Evolutionary conservation across 257 asterid species (phyloP).

Genomic region (Solanum bulbocastanum): DNA sequence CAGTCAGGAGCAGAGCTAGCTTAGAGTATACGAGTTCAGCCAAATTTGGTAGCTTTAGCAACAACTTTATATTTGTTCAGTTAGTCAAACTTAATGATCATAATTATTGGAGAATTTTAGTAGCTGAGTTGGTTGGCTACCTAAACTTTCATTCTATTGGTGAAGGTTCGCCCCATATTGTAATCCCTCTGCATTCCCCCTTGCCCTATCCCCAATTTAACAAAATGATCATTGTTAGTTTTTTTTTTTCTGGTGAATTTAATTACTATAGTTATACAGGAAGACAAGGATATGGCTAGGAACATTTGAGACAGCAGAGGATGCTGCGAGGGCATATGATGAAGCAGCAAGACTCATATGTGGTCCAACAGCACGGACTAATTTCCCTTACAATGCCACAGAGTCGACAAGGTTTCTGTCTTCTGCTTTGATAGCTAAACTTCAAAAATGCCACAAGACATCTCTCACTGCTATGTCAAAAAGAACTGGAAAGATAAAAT

Average conservation of each 20-base stretch:
- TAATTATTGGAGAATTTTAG: no score
- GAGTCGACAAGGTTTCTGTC: conserved; percentile 37
- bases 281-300: conserved; percentile 77
- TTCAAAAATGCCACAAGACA: conserved; percentile 55
- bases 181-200: no score
- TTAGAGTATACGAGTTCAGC: not conserved
- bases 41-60: not conserved
- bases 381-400: conserved; percentile 33
- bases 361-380: conserved; percentile 57
- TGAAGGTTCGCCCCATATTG: no score
- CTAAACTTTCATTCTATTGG: no score
- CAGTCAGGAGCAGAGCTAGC: not conserved
- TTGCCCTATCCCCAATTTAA: no score
- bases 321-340: conserved; percentile 71
- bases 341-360: conserved; percentile 74
- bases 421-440: conserved; percentile 43
- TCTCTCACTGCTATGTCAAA: conserved; percentile 36
- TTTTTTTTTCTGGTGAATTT: not conserved
- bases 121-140: no score
- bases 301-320: conserved; percentile 73
- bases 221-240: no score
- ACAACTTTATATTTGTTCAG: not conserved
- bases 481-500: not conserved
- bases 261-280: conserved; percentile 11
- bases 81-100: no score